These are phyloP conservation scores for Ceratocystis colombiana DNA, from an alignment of 2,329 filamentous ascomycete genomes.

Conservation along the genomic window DNA sequence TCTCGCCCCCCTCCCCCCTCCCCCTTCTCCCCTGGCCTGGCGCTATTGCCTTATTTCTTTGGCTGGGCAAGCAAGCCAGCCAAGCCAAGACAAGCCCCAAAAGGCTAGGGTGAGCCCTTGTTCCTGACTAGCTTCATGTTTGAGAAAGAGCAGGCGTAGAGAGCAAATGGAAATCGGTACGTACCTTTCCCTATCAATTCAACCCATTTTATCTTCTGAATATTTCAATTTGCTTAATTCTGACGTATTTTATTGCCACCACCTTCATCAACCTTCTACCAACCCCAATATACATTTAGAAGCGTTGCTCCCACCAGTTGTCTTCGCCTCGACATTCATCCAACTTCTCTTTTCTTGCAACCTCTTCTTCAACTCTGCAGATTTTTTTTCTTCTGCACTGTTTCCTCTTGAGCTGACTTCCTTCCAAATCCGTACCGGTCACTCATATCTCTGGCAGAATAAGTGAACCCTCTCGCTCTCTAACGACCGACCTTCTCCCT, in stretches of 20 bases:
- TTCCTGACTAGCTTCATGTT: conserved; percentile 12
- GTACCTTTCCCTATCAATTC: background rate
- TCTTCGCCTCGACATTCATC: background rate
- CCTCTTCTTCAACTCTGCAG: background rate
- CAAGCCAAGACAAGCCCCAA: background rate
- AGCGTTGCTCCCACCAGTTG: background rate
- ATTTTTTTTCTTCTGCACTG: background rate
- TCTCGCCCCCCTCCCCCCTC: background rate
- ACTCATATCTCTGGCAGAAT: conserved; percentile 22
- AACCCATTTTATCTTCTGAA: background rate
- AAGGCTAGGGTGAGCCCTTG: background rate
- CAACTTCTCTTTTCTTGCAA: background rate
- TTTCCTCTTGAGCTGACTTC: conserved; percentile 10
- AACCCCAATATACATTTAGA: conserved; percentile 6
- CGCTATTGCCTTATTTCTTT: background rate
- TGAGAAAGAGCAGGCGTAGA: background rate
- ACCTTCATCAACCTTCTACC: background rate
- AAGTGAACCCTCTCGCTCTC: conserved; percentile 14
- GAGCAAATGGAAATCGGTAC: background rate
- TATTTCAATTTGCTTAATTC: background rate
- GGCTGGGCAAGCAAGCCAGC: background rate
- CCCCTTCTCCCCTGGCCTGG: background rate
- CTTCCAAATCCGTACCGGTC: conserved; percentile 9
- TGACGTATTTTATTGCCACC: background rate
- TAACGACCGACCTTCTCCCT: too few species aligned